Evolutionary conservation across 1,284 basidiomycete species (phyloP), one percentile per base, ranked within the genome.

Genomic region (Cryptococcus jaspeensis): DNA sequence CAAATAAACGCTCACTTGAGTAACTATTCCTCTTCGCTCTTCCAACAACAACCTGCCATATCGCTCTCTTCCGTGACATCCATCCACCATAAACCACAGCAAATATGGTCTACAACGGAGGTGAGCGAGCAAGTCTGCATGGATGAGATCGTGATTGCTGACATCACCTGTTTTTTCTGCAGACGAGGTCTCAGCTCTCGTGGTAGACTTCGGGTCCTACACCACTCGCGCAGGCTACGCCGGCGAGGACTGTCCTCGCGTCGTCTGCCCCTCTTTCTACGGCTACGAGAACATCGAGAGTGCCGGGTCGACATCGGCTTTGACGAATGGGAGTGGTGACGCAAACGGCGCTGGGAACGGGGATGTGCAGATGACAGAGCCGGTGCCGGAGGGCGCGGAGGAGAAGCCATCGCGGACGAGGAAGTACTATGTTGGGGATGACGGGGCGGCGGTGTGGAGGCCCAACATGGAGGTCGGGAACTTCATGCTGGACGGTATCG

Each of bases 241-340:
- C 16, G 96, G 96, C 50, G 95, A 99, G 77, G 96, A 99, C 73
- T 86, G 90, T 15, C 96, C 96, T 32, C 92, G 93, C 76, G 87
- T 89, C 25, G 86, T 98, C 60, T 85, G 96, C 59, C 90, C 96
- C 1, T 90, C 93, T 1, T 84, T 86, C 53, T 98, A 92, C 77
- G 94, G 92, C 23, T 94, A 87, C 77, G 83, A 79, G 69, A 66
- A 83, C 76, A 18, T 39, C 69, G 66, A 74, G 51, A 55, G 62
- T 5, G 52, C 63, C 6, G 56, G 66, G 1, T 60, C 62, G 2
- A 54, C 61, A 5, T 60, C 62, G 0, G 55, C 48, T 22, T 51
- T 46, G 12, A 28, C 57, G 1, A 60, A 62, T 36, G 60, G 46
- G 22, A 62, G 60, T 49, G 65, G 48, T 32, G 42, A 51, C 25